Percentiles rank a stretch among this genome's conserved stretches.
Conservation (phyloP, 177 flowering plant species). For the Vitis hybrid region DNA sequence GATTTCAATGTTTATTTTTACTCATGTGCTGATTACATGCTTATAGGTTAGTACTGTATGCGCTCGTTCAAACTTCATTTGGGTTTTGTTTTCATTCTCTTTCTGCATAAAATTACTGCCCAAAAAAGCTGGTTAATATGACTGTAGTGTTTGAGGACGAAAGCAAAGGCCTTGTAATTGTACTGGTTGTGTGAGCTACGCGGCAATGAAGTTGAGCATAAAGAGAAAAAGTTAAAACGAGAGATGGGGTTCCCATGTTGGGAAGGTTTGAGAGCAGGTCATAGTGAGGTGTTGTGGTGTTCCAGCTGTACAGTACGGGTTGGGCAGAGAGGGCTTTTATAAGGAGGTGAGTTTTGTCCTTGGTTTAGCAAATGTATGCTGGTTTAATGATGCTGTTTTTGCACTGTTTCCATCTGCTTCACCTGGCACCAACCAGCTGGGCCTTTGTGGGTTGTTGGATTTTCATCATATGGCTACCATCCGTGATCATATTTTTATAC, state of each 20-base stretch:
- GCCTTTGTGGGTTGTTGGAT: background rate
- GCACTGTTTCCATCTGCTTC: constrained; percentile 2
- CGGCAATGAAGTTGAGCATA: constrained; percentile 13
- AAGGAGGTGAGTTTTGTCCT: constrained; percentile 14
- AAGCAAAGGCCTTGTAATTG: constrained; percentile 11
- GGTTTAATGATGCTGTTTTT: constrained; percentile 21
- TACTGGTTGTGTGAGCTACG: constrained; percentile 8
- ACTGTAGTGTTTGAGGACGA: constrained; percentile 7
- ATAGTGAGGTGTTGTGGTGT: constrained; percentile 16
- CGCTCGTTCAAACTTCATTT: background rate
- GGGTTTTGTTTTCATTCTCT: background rate
- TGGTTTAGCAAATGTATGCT: constrained; percentile 8
- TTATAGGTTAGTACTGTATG: background rate
- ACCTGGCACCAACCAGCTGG: constrained; percentile 4
- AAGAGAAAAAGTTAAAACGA: constrained; percentile 13
- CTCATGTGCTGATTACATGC: background rate
- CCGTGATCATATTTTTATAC: too few relatives aligned
- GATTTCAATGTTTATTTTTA: background rate
- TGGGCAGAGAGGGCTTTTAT: constrained; percentile 19
- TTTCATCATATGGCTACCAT: background rate
- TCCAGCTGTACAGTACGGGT: constrained; percentile 38
- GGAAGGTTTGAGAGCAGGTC: constrained; percentile 10
- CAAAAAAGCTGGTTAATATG: constrained; percentile 22
- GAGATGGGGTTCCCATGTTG: constrained; percentile 15
- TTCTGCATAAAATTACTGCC: constrained; percentile 21